Conservation (phyloP, 2,329 filamentous ascomycete species). For the Bimuria novae-zelandiae region DNA sequence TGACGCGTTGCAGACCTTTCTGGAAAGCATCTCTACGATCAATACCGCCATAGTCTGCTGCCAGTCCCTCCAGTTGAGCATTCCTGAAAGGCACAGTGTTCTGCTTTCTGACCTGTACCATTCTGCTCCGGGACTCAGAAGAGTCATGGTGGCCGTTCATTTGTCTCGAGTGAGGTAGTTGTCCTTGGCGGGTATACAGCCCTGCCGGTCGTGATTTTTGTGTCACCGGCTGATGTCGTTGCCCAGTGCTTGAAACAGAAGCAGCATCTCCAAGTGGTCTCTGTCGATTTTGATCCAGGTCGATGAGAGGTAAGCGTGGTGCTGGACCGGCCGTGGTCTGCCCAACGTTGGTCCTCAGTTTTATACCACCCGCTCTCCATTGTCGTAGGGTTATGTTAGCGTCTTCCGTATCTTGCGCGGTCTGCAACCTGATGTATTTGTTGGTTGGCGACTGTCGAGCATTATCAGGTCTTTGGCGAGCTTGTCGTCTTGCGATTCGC, state of each 20-base stretch:
- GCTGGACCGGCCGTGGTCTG: not conserved
- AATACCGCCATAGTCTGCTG: constrained; percentile 40
- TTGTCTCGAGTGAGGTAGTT: not conserved
- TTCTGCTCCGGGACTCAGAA: not conserved
- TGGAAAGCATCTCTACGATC: constrained; percentile 47
- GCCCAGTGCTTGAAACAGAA: not conserved
- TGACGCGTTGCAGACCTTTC: constrained; percentile 33
- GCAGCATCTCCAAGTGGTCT: not conserved
- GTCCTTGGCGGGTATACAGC: not conserved
- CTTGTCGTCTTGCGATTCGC: constrained; percentile 59
- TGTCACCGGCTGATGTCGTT: not conserved
- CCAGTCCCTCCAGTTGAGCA: constrained; percentile 52
- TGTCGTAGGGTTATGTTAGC: constrained; percentile 54
- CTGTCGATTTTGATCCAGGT: constrained; percentile 28
- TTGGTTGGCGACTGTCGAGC: constrained; percentile 57
- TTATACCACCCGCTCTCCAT: constrained; percentile 55
- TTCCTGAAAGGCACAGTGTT: constrained; percentile 27
- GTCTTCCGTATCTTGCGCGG: constrained; percentile 59
- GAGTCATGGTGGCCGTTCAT: not conserved
- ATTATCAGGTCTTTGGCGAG: constrained; percentile 52
- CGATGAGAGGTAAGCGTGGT: constrained; percentile 21
- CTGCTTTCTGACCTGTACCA: not conserved
- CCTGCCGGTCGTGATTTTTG: not conserved
- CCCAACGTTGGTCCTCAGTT: constrained; percentile 18
- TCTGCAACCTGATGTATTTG: constrained; percentile 59